These are phyloP conservation scores for Bathelium albidoporum DNA, from an alignment of 495 filamentous ascomycete species.

Conservation along the genomic window DNA sequence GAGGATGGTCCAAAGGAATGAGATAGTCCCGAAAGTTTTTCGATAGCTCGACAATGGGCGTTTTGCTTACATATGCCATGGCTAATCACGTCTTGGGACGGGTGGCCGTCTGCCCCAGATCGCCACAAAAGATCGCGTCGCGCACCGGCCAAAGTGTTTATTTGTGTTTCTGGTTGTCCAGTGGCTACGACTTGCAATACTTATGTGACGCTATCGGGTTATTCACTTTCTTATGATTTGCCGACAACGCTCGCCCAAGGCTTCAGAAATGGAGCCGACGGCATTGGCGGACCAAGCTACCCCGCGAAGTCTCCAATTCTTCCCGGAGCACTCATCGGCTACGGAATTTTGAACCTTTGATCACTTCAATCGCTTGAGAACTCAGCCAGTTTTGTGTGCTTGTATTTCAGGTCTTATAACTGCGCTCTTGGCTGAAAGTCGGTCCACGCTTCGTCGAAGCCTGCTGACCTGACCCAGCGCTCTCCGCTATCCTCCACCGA, in stretches of 20 bases:
- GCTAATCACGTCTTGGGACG: too few relatives aligned
- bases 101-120: too few relatives aligned
- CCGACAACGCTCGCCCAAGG: not conserved
- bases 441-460: constrained; percentile 51
- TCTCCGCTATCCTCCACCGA: constrained; percentile 35
- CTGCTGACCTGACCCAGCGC: constrained; percentile 47
- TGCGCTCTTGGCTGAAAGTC: constrained; percentile 19
- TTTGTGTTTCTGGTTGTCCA: too few relatives aligned
- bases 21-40: constrained; percentile 19
- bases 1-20: constrained; percentile 17
- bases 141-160: too few relatives aligned
- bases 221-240: not conserved
- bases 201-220: too few relatives aligned
- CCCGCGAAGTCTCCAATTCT: not conserved
- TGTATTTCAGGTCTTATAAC: constrained; percentile 6
- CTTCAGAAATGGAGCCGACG: not conserved
- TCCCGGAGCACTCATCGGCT: too few relatives aligned
- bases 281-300: not conserved
- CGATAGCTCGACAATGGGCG: constrained; percentile 12
- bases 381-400: not conserved
- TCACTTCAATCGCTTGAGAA: not conserved
- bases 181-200: too few relatives aligned
- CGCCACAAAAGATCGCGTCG: too few relatives aligned
- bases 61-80: constrained; percentile 3
- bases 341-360: not conserved